These are phyloP conservation scores for Sarocladiaceae sp. DNA, from an alignment of 2,329 filamentous ascomycete species.

Conservation along the genomic window DNA sequence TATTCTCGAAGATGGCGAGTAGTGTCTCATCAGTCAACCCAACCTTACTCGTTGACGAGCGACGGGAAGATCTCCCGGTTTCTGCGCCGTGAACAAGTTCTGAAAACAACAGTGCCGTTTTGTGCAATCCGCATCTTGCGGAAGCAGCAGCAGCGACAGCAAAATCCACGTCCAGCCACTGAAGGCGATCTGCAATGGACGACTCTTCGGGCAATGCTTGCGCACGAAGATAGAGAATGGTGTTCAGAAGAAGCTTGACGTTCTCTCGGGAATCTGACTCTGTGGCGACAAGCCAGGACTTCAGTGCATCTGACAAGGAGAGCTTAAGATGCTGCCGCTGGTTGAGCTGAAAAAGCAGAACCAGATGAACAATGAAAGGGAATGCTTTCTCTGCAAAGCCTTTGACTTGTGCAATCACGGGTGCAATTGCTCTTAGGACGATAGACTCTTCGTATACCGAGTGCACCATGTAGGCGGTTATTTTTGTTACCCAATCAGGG, in stretches of 20 bases:
- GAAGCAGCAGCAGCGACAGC: slow-evolving; percentile 64
- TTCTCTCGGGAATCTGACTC: slow-evolving; percentile 47
- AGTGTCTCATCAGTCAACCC: slow-evolving; percentile 61
- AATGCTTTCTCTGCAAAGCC: slow-evolving; percentile 69
- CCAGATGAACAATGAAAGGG: slow-evolving; percentile 78
- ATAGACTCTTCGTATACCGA: slow-evolving; percentile 50
- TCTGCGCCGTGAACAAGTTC: slow-evolving; percentile 66
- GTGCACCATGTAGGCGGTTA: slow-evolving; percentile 56
- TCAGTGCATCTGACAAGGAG: slow-evolving; percentile 59
- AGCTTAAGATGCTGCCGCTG: slow-evolving; percentile 53
- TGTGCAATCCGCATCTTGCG: slow-evolving; percentile 73
- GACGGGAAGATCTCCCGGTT: slow-evolving; percentile 50
- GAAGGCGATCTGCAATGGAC: slow-evolving; percentile 70
- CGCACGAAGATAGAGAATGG: slow-evolving; percentile 81
- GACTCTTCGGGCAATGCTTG: slow-evolving; percentile 68
- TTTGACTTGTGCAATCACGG: slow-evolving; percentile 58
- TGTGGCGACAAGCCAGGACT: slow-evolving; percentile 50
- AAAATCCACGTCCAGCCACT: slow-evolving; percentile 84
- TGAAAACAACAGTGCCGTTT: slow-evolving; percentile 75
- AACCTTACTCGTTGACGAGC: slow-evolving; percentile 54
- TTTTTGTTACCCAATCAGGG: slow-evolving; percentile 51
- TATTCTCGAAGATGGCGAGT: slow-evolving; percentile 78
- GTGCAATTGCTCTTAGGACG: slow-evolving; percentile 61
- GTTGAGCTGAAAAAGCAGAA: slow-evolving; percentile 63
- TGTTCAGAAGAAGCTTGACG: slow-evolving; percentile 66